Conservation (phyloP, 306 rosid genomes). For the Abrus precatorius region DNA sequence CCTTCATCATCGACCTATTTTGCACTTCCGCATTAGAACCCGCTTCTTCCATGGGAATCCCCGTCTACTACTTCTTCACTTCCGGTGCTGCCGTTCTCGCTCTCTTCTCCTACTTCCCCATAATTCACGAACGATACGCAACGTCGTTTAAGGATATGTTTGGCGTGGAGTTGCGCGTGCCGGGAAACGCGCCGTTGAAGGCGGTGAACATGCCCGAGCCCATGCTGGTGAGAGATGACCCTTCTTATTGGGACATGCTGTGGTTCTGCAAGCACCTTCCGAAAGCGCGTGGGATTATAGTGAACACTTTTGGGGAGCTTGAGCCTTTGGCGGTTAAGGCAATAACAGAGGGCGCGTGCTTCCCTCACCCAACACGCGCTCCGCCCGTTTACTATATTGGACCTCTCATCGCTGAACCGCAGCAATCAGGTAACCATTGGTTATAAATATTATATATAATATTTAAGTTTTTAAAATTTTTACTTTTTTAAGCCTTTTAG, state of each 20-base stretch:
- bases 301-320: slow-evolving; percentile 40
- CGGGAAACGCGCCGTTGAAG: slow-evolving; percentile 32
- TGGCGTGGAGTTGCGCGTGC: slow-evolving; percentile 22
- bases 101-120: slow-evolving; percentile 19
- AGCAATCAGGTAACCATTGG: slow-evolving; percentile 25
- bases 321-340: slow-evolving; percentile 44
- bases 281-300: slow-evolving; percentile 32
- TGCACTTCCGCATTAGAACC: slow-evolving; percentile 17
- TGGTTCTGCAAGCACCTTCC: slow-evolving; percentile 14
- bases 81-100: slow-evolving; percentile 47
- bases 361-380: not conserved
- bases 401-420: slow-evolving; percentile 44
- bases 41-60: slow-evolving; percentile 2
- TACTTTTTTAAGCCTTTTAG: no score
- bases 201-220: slow-evolving; percentile 42
- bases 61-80: slow-evolving; percentile 45
- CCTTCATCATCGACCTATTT: slow-evolving; percentile 44
- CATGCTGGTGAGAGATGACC: slow-evolving; percentile 33
- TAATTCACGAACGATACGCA: not conserved
- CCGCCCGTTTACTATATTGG: slow-evolving; percentile 43
- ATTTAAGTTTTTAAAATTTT: no score
- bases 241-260: slow-evolving; percentile 43
- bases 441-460: no score
- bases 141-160: slow-evolving; percentile 36
- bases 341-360: slow-evolving; percentile 21